Conservation (phyloP, 495 filamentous ascomycete species). For the Aspergillus mulundensis region DNA sequence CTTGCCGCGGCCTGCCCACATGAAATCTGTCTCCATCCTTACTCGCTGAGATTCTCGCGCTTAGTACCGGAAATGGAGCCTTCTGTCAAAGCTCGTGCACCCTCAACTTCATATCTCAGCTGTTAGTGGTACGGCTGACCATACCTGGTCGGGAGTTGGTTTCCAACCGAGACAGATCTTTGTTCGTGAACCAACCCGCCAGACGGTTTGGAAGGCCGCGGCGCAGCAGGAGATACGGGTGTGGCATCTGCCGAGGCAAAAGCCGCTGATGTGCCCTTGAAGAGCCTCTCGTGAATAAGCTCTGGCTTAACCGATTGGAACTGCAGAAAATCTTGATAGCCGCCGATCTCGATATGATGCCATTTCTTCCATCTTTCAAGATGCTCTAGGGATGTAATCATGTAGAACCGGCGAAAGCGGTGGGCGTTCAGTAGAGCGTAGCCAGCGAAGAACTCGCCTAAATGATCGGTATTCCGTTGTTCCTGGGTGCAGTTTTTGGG, state of each 20-base stretch:
- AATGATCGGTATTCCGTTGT: conserved; percentile 31
- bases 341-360: conserved; percentile 30
- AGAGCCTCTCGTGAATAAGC: conserved; percentile 10
- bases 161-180: background rate
- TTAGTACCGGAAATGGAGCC: no score
- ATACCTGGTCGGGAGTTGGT: background rate
- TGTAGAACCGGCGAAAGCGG: conserved; percentile 31
- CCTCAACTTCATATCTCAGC: no score
- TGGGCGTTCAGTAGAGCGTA: conserved; percentile 34
- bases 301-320: conserved; percentile 17
- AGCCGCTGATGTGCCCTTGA: background rate
- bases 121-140: conserved; percentile 13
- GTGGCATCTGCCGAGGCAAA: background rate
- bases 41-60: no score
- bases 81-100: no score
- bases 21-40: no score
- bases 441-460: conserved; percentile 43
- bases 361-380: conserved; percentile 27
- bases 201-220: conserved; percentile 1
- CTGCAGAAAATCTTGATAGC: conserved; percentile 16
- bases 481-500: conserved; percentile 21
- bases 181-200: background rate
- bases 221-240: conserved; percentile 4
- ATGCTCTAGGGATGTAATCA: conserved; percentile 21
- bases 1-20: no score